phyloP scores from a whole-genome alignment of 2,329 filamentous ascomycete species.

The Colletotrichum zoysiae region DNA sequence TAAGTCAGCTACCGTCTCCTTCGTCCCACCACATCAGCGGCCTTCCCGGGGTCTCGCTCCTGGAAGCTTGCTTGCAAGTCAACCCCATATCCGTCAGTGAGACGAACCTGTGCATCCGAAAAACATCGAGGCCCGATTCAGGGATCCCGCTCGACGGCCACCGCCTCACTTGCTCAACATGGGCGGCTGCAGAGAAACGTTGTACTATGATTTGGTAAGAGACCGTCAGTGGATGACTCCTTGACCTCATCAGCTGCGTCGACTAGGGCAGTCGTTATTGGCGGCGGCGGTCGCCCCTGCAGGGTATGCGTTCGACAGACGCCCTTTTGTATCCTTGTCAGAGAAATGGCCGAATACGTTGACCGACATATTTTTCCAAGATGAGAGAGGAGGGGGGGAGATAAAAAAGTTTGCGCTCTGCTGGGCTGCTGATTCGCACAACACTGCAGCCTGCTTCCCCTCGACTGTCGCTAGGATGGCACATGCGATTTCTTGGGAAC shows the following conservation, averaged over 20 bases:
- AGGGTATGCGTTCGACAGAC: slow-evolving; percentile 29
- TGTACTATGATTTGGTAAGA: slow-evolving; percentile 38
- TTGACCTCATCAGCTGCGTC: slow-evolving; percentile 39
- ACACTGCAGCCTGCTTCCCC: slow-evolving; percentile 22
- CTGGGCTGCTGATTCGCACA: slow-evolving; percentile 24
- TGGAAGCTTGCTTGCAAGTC: slow-evolving; percentile 20
- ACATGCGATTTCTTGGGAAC: slow-evolving; percentile 23
- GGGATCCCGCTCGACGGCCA: slow-evolving; percentile 22
- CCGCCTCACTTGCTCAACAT: slow-evolving; percentile 19
- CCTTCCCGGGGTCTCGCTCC: slow-evolving; percentile 8
- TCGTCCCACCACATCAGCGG: slow-evolving; percentile 25
- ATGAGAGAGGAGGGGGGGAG: slow-evolving; percentile 7
- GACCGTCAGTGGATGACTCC: slow-evolving; percentile 18
- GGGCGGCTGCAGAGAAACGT: slow-evolving; percentile 38
- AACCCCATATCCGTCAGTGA: slow-evolving; percentile 15
- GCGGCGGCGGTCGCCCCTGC: slow-evolving; percentile 21
- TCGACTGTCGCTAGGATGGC: slow-evolving; percentile 15
- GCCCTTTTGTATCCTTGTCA: slow-evolving; percentile 31
- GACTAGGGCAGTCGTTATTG: slow-evolving; percentile 27
- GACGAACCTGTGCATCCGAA: slow-evolving; percentile 13
- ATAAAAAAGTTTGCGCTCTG: slow-evolving; percentile 28
- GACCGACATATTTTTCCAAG: slow-evolving; percentile 36
- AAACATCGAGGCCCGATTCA: slow-evolving; percentile 23
- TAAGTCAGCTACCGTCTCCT: slow-evolving; percentile 37
- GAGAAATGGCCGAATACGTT: slow-evolving; percentile 31